Conservation (phyloP, 805 yeast genomes). For the Brettanomyces anomalus region DNA sequence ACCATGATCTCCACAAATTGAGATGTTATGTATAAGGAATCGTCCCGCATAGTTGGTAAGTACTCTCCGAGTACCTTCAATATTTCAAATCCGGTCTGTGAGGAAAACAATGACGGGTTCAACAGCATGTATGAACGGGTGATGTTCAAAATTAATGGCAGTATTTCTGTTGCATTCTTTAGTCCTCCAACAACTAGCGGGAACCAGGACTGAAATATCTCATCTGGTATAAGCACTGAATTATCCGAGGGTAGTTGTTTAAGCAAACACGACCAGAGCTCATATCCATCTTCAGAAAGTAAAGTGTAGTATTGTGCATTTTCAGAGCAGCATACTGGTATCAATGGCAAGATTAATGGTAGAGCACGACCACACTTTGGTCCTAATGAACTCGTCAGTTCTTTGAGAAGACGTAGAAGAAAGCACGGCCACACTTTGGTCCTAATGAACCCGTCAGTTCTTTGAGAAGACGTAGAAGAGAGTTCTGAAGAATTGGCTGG, state of each 20-base stretch:
- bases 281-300: constrained; percentile 79
- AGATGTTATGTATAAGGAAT: constrained; percentile 47
- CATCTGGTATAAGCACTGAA: constrained; percentile 21
- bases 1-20: constrained; percentile 45
- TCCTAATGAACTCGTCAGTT: constrained; percentile 48
- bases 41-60: constrained; percentile 59
- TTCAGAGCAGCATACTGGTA: constrained; percentile 53
- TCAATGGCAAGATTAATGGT: constrained; percentile 55
- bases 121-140: constrained; percentile 53
- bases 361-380: constrained; percentile 38
- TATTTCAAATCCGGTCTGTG: constrained; percentile 29
- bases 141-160: constrained; percentile 54
- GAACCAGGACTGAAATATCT: constrained; percentile 31
- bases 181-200: constrained; percentile 50
- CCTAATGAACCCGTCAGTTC: constrained; percentile 50
- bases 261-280: constrained; percentile 67
- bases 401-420: constrained; percentile 46
- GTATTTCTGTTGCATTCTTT: constrained; percentile 62
- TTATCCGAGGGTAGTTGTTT: constrained; percentile 44
- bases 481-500: constrained; percentile 40
- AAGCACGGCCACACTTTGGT: constrained; percentile 37
- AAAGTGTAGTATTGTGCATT: constrained; percentile 45
- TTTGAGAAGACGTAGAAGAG: constrained; percentile 46
- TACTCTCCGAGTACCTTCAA: constrained; percentile 46
- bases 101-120: constrained; percentile 32